Base-by-base conservation (phyloP, 2,329 filamentous ascomycete species). In the Fusarium sp. region DNA sequence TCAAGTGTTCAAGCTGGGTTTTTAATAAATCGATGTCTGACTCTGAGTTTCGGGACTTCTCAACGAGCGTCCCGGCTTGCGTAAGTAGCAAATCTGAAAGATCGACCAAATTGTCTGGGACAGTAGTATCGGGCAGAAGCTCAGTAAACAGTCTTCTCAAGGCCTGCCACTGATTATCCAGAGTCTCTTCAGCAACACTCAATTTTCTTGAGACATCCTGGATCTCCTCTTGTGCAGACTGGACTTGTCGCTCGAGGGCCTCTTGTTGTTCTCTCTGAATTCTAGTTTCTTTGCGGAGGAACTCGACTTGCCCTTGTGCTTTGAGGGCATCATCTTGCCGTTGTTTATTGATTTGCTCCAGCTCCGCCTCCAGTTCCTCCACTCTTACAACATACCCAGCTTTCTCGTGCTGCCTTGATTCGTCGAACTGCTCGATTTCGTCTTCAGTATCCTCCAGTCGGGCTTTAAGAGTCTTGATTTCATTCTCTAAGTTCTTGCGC, bases 401-500 rank as follows among this genome's bases (percentile, higher is more conserved):
- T 76, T 91, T 93, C 76, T 96, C 93, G 73, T 97, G 91, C 73
- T 98, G 94, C 45, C 93, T 89, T 42, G 92, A 94, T 75, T 94
- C 93, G 44, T 93, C 87, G 59, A 95, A 89, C 65, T 94, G 88
- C 75, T 98, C 95, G 55, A 98, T 89, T 77, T 97, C 95, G 76
- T 98, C 95, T 81, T 99, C 96, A 9, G 92, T 88, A 74, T 98
- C 94, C 78, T 98, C 96, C 1, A 96, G 85, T 56, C 91, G 92
- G 58, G 91, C 86, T 77, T 92, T 95, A 62, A 95, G 87, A 17
- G 88, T 87, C 73, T 90, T 91, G 62, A 96, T 90, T 78, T 98
- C 95, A 18, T 89, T 86, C 74, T 97, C 93, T 1, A 98, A 85
- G 13, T 91, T 92, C 76, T 92, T 93, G 41, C 96, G 90, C 80